Base-by-base conservation (phyloP, 2,329 filamentous ascomycete species). In the Apiospora hydei region DNA sequence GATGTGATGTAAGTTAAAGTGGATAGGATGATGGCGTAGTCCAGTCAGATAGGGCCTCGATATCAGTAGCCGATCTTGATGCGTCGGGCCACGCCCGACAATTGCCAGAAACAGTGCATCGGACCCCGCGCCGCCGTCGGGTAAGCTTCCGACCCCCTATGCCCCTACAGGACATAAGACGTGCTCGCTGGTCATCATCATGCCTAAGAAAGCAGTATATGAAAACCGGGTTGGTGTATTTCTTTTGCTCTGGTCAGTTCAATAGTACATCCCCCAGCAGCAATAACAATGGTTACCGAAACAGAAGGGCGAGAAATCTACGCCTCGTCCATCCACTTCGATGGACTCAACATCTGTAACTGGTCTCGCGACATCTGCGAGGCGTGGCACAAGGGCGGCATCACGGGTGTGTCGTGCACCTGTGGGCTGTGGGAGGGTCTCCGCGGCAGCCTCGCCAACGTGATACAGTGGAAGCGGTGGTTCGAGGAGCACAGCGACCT, bases 381-480 rank as follows among this genome's bases (percentile, higher is more conserved):
- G 71, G 78, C 82, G 26, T 83, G 82, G 82, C 77, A 80, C 26
- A 74, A 76, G 8, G 81, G 82, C 14, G 82, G 82, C 46, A 82
- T 84, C 70, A 82, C 81, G 16, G 82, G 82, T n/a, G 82, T 84
- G 3, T 83, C 81, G 4, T 83, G 81, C 74, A 84, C 82, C 0
- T 83, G 81, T 69, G 79, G 81, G 3, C 77, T 84, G 13, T 84
- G 82, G 82, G 81, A 84, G 71, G 80, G 80, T 3, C 81, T 84
- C 69, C 77, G 81, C 11, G 80, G 74, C 44, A 81, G 79, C 47
- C 80, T 84, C n/a, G 75, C 79, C 69, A 82, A 83, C 49, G 81
- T 83, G 1, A 81, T 84, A 14, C 80, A 83, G 67, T 84, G 82
- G 82, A 84, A 84, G 75, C 79, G 82, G 70, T 84, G 82, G 83